Percentiles rank a stretch among this genome's conserved stretches.
Evolutionary conservation across 768 basidiomycete species (phyloP).

Genomic region (Lentinula aciculospora): DNA sequence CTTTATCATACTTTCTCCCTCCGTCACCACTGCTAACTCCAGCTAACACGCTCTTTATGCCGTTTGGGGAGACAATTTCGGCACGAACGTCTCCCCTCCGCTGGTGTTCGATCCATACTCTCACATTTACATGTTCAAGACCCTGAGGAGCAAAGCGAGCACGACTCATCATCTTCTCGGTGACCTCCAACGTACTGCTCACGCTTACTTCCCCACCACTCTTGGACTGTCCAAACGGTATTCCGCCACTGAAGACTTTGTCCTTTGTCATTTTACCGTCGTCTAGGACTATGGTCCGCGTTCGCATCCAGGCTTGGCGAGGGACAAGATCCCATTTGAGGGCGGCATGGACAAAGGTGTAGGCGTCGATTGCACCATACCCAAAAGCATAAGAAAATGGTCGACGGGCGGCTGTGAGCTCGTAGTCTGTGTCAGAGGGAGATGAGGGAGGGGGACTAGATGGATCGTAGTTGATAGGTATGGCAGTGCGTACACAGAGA

Average conservation of each 20-base stretch:
- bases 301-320: conserved; percentile 87
- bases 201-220: conserved; percentile 61
- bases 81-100: conserved; percentile 91
- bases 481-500: conserved; percentile 72
- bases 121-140: conserved; percentile 89
- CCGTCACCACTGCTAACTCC: conserved; percentile 71
- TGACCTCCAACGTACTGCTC: conserved; percentile 57
- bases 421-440: conserved; percentile 71
- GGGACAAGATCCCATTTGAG: conserved; percentile 83
- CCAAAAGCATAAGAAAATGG: conserved; percentile 88
- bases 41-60: conserved; percentile 81
- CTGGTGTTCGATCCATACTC: conserved; percentile 86
- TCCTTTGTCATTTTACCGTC: conserved; percentile 50
- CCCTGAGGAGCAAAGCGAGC: conserved; percentile 65
- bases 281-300: conserved; percentile 45
- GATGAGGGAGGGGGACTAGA: not conserved
- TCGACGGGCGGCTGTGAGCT: conserved; percentile 65
- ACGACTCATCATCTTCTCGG: conserved; percentile 55
- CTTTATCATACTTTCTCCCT: conserved; percentile 59
- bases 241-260: conserved; percentile 56
- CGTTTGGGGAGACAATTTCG: conserved; percentile 78
- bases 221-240: conserved; percentile 43
- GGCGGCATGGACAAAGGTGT: conserved; percentile 75
- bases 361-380: conserved; percentile 85
- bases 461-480: conserved; percentile 66